Evolutionary conservation across 441 rosid genomes (phyloP), one percentile per base, ranked within the genome.

Genomic region (Jatropha multifida): DNA sequence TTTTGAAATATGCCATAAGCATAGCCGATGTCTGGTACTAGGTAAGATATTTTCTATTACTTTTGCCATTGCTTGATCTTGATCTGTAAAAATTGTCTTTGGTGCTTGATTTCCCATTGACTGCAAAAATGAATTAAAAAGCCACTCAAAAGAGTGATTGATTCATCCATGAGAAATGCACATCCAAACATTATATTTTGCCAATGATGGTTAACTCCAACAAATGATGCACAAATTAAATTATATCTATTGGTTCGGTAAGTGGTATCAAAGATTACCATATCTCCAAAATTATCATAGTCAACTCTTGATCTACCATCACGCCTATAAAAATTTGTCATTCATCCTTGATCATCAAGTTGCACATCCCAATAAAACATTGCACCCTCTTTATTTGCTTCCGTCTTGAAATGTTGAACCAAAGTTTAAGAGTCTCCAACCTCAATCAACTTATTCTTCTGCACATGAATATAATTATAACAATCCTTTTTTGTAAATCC

Each of bases 201-300:
- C 40, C 17, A 60, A 60, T 60, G 17, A 26, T 60, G 65, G 12
- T 23, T 60, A 6, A 52, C 15, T 10, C 78, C 65, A 0, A 66
- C 23, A 23, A 23, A 23, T 23, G 0, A 0, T 17, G 68, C 58
- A 62, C 60, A 60, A 0, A 60, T 18, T 55, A 46, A 3, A 49
- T 62, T 62, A 17, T 73, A 44, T 12, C 10, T 60, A 37, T 62
- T 73, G 4, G 76, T 73, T 2, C 32, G 15, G 41, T 61, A 72
- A 5, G 68, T 40, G 3, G 58, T 72, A 7, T 59, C 11, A 72
- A 62, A 62, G 1, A 72, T 56, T 2, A 26, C 74, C 15, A 71
- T 52, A 56, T 55, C 74, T 37, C 74, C 52, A 71, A 71, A 71
- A 18, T 5, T 4, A 12, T 71, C 49, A 71, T 32, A 71, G 18